Conservation (phyloP, 352 stramenopile genomes). For the Pythium angustatum region DNA sequence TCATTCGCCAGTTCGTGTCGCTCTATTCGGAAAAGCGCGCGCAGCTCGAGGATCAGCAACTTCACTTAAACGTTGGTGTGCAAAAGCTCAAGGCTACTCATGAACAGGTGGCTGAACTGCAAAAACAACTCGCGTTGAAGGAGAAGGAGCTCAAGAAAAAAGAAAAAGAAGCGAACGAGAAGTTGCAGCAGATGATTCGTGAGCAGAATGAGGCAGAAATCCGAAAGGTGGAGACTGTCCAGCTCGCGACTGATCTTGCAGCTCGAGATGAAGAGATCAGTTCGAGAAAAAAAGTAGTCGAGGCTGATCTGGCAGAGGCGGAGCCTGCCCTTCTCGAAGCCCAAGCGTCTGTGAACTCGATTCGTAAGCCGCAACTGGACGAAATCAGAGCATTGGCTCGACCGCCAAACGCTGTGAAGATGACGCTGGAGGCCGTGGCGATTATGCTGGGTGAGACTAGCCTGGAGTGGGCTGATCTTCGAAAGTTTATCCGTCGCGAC, state of each 20-base stretch:
- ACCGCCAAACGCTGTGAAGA: conserved; percentile 95
- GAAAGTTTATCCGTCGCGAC: conserved; percentile 95
- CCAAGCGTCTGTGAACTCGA: conserved; percentile 96
- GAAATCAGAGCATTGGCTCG: conserved; percentile 96
- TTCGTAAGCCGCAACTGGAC: conserved; percentile 99
- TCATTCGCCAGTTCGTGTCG: conserved; percentile 90
- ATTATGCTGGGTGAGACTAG: conserved; percentile 98
- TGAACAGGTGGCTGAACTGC: conserved; percentile 94
- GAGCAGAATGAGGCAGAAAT: conserved; percentile 98
- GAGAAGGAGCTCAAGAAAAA: conserved; percentile 96
- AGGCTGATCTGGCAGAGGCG: conserved; percentile 96
- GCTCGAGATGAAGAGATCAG: conserved; percentile 96
- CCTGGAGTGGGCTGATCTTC: conserved; percentile 96
- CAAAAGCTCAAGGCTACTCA: conserved; percentile 98
- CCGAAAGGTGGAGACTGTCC: conserved; percentile 96
- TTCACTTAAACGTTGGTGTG: conserved; percentile 98
- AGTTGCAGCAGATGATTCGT: conserved; percentile 98
- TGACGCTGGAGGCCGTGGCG: conserved; percentile 97
- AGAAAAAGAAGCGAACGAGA: conserved; percentile 96
- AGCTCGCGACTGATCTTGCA: conserved; percentile 94
- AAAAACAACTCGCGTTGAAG: conserved; percentile 93
- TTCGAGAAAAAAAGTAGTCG: conserved; percentile 92
- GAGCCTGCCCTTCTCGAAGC: conserved; percentile 97
- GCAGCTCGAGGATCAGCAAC: conserved; percentile 94
- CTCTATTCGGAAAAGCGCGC: conserved; percentile 92